Percentiles rank a stretch among this genome's conserved stretches.
phyloP scores from a whole-genome alignment of 495 filamentous ascomycete genomes.

The Penicillium samsonianum region DNA sequence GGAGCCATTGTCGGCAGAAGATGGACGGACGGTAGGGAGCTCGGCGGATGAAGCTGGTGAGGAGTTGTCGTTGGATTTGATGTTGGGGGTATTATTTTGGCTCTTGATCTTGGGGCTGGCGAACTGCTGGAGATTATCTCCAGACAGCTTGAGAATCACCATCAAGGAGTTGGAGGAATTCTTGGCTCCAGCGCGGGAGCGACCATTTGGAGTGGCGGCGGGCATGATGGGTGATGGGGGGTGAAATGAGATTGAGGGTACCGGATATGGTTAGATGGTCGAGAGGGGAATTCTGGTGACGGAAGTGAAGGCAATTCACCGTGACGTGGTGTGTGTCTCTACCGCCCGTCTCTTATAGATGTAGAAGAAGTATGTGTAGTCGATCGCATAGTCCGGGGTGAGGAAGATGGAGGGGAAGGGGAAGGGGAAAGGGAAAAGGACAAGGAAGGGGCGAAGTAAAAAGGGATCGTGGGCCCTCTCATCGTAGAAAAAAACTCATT shows the following conservation, averaged over 20 bases:
- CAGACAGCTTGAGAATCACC: slow-evolving; percentile 56
- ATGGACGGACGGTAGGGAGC: slow-evolving; percentile 53
- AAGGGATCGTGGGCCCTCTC: slow-evolving; percentile 27
- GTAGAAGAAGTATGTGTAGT: slow-evolving; percentile 1
- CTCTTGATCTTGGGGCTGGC: slow-evolving; percentile 36
- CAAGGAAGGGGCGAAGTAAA: slow-evolving; percentile 26
- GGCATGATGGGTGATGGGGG: slow-evolving; percentile 31
- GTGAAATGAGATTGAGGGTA: slow-evolving; percentile 13
- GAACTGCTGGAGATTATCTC: slow-evolving; percentile 50
- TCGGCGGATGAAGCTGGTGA: slow-evolving; percentile 51
- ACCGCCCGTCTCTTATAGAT: slow-evolving; percentile 17
- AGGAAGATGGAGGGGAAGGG: slow-evolving; percentile 21
- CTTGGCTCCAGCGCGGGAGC: slow-evolving; percentile 44
- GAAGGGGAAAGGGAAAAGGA: slow-evolving; percentile 20
- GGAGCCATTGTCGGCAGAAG: slow-evolving; percentile 54
- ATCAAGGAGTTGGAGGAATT: slow-evolving; percentile 40
- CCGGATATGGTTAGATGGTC: slow-evolving; percentile 12
- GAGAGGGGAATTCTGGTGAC: slow-evolving; percentile 19
- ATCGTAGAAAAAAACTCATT: slow-evolving; percentile 4
- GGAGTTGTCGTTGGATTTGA: slow-evolving; percentile 47
- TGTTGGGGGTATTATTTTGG: slow-evolving; percentile 36
- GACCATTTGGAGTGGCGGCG: slow-evolving; percentile 38
- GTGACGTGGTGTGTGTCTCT: slow-evolving; percentile 27
- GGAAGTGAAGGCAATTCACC: slow-evolving; percentile 18
- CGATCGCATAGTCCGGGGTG: slow-evolving; percentile 15